A percentile compares a stretch with the other conserved stretches of the same genome.
Conservation (phyloP, 768 basidiomycete species). For the Mycena galopus region DNA sequence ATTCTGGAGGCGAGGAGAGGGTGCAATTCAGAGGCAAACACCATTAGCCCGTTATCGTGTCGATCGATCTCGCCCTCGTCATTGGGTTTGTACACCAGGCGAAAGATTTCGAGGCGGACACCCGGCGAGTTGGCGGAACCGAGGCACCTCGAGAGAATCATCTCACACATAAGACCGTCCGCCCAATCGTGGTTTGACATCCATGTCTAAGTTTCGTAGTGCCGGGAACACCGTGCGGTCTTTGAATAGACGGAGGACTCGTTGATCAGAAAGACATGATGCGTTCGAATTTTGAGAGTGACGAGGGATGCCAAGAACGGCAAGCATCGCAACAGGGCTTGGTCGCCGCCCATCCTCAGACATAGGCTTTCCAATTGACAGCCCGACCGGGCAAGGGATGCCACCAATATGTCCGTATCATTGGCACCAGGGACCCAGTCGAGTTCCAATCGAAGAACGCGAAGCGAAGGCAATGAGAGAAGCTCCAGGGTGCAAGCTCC, state of each 20-base stretch:
- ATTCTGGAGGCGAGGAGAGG: background rate
- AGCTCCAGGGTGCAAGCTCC: background rate
- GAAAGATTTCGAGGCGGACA: background rate
- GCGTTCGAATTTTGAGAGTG: constrained; percentile 7
- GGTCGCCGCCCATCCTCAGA: background rate
- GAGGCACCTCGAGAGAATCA: constrained; percentile 3
- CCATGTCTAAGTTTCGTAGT: background rate
- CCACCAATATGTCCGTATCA: background rate
- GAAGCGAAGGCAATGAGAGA: background rate
- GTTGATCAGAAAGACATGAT: background rate
- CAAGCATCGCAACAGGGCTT: background rate
- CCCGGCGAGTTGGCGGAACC: background rate
- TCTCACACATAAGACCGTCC: background rate
- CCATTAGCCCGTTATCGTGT: too few relatives aligned
- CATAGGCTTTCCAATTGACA: too few relatives aligned
- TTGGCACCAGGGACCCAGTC: too few relatives aligned
- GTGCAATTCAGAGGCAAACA: background rate
- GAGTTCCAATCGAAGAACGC: constrained; percentile 3
- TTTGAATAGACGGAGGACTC: background rate
- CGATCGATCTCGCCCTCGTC: background rate
- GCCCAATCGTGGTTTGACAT: background rate
- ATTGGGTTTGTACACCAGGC: background rate
- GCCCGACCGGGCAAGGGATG: background rate
- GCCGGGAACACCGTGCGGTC: background rate
- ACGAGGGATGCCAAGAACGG: too few relatives aligned